Conservation (phyloP, 306 rosid species). For the Prunus mongolica region DNA sequence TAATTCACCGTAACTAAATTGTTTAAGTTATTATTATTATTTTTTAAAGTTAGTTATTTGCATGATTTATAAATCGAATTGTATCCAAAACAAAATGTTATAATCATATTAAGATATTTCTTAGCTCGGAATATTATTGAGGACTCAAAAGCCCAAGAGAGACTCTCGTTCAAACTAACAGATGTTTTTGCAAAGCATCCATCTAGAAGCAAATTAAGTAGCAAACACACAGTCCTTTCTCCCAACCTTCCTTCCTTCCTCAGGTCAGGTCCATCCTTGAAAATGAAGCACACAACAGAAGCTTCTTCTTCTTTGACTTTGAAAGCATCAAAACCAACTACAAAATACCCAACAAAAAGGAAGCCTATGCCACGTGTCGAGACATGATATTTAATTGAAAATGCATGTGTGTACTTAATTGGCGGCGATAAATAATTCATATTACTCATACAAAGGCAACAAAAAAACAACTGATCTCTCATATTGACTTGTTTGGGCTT, state of each 20-base stretch:
- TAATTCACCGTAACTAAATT: no score
- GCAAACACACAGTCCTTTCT: background rate
- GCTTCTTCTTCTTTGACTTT: conserved; percentile 17
- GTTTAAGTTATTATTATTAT: no score
- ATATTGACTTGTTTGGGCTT: background rate
- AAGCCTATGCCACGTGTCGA: background rate
- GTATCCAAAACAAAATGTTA: no score
- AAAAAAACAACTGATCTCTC: no score
- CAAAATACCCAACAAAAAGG: background rate
- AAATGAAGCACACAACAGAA: conserved; percentile 6
- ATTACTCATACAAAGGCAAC: background rate
- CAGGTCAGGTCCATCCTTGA: background rate
- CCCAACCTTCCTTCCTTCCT: background rate
- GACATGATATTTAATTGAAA: background rate
- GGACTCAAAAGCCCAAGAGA: no score
- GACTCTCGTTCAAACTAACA: no score
- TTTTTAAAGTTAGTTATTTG: no score
- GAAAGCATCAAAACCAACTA: background rate
- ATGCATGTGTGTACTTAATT: background rate
- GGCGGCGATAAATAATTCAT: background rate
- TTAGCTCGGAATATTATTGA: no score
- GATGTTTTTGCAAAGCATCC: no score
- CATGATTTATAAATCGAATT: no score
- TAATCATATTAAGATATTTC: no score
- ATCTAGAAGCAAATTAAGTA: background rate